Base-by-base conservation (phyloP, 345 rosid genomes). In the Eucalyptus regnans region DNA sequence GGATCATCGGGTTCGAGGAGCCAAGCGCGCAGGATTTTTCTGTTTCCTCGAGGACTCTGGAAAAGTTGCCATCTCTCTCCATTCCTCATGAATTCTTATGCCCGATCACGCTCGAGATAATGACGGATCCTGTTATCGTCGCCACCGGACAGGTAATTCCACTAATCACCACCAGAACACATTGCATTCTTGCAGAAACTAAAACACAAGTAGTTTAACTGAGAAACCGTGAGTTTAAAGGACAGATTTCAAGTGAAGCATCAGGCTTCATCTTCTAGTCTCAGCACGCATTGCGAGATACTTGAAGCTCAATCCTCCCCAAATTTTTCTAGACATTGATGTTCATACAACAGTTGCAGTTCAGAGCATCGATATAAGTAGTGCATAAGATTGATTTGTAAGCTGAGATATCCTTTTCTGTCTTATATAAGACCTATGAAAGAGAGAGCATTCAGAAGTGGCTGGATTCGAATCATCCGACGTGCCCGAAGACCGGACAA, bases 401-500 rank as follows among this genome's bases (percentile, higher is more conserved):
- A 64, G 37, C 76, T 64, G 10, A 64, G 37, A 64, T 33, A 58
- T 80, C 64, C 43, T 33, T 43, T 87, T 88, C 17, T 50, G 86
- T 88, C 33, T 60, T 41, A 46, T 60, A 23, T 54, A 31, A 95
- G 97, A 94, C 96, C 86, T 95, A 94, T 56, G 97, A 95, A 89
- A 90, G 96, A 87, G 93, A 89, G 52, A 94, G 96, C 92, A 93
- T 95, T 50, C 90, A 86, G 87, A 93, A 91, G 90, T 94, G 96
- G 97, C 86, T 95, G 76, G 91, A 92, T 92, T 92, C 97, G 23
- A 89, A 92, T 49, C 95, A 91, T 48, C 90, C 91, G 41, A 93
- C 95, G 23, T 95, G 97, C 87, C 97, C 97, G 8, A 95, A 95
- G 93, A 94, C 96, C 6, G 93, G 95, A 87, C 96, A 93, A 88